These are phyloP conservation scores for Pseudogymnoascus destructans DNA, from an alignment of 2,329 filamentous ascomycete genomes.

Conservation along the genomic window DNA sequence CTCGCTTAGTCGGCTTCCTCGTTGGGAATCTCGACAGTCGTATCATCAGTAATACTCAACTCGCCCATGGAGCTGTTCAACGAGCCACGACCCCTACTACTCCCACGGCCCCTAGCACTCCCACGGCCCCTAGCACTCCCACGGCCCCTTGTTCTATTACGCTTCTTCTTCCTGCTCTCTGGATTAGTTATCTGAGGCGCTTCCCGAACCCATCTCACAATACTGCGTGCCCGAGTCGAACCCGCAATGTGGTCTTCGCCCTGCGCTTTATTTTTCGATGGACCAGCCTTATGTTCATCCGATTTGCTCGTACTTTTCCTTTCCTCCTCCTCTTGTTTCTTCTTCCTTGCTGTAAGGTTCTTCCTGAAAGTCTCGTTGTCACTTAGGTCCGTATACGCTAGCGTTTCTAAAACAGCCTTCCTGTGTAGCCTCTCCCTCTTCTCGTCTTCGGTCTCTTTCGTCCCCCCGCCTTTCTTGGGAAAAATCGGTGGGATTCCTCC, in stretches of 20 bases:
- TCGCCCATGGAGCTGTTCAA: not conserved
- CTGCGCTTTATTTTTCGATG: not conserved
- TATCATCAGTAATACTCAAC: not conserved
- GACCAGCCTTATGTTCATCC: slow-evolving; percentile 43
- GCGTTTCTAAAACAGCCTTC: slow-evolving; percentile 52
- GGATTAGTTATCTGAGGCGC: slow-evolving; percentile 30
- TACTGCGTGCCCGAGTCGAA: slow-evolving; percentile 54
- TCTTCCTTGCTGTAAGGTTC: slow-evolving; percentile 48
- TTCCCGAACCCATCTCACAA: slow-evolving; percentile 56
- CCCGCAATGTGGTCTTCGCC: slow-evolving; percentile 53
- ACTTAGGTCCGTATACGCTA: slow-evolving; percentile 53
- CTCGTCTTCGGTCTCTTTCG: slow-evolving; percentile 37
- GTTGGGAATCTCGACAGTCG: not conserved
- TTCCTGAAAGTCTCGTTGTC: slow-evolving; percentile 54
- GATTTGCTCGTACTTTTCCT: slow-evolving; percentile 19
- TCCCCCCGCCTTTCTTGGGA: slow-evolving; percentile 33
- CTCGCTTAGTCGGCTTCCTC: not conserved
- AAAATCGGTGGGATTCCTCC: slow-evolving; percentile 21
- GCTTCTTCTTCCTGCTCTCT: not conserved
- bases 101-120: not conserved
- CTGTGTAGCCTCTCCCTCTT: slow-evolving; percentile 47
- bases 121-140: not conserved
- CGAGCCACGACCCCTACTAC: not conserved
- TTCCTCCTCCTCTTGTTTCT: slow-evolving; percentile 43
- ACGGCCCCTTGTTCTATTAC: not conserved